phyloP scores from a whole-genome alignment of 345 rosid genomes.

The Anacardium occidentale region DNA sequence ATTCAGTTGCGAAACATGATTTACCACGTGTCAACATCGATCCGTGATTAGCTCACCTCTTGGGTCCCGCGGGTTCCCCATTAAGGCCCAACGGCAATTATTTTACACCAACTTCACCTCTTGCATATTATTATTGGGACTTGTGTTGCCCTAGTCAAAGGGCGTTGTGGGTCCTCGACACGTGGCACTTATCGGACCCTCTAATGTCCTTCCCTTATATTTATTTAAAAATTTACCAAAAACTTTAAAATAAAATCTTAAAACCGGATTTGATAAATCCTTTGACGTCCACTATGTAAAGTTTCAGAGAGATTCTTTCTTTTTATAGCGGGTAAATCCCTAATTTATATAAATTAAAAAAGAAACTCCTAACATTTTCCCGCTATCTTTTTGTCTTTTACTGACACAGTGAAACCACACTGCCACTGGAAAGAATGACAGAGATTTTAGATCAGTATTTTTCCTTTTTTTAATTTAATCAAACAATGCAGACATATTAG shows the following conservation, averaged over 20 bases:
- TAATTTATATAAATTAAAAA: conserved; percentile 10
- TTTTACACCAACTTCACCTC: conserved; percentile 31
- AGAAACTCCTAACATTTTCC: conserved; percentile 30
- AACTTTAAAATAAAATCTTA: background rate
- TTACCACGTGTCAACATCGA: background rate
- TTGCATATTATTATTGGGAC: background rate
- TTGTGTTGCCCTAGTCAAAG: conserved; percentile 25
- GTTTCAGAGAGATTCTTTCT: conserved; percentile 9
- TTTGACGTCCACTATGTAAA: conserved; percentile 53
- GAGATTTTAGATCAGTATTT: background rate
- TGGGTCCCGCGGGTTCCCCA: background rate
- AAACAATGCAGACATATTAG: conserved; percentile 16
- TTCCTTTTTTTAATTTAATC: conserved; percentile 5
- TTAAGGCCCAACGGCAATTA: background rate
- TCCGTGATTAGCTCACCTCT: background rate
- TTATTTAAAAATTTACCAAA: background rate
- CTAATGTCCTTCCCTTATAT: background rate
- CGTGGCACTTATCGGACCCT: conserved; percentile 22
- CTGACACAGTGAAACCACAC: conserved; percentile 18
- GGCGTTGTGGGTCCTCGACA: conserved; percentile 6
- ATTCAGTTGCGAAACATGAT: fast-evolving
- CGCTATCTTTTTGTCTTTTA: conserved; percentile 28
- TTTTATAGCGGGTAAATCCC: conserved; percentile 61
- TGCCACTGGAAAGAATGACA: conserved; percentile 31
- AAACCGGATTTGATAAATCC: conserved; percentile 45